Conservation (phyloP, 73 alveolate genomes). For the Blepharisma japonicum region DNA sequence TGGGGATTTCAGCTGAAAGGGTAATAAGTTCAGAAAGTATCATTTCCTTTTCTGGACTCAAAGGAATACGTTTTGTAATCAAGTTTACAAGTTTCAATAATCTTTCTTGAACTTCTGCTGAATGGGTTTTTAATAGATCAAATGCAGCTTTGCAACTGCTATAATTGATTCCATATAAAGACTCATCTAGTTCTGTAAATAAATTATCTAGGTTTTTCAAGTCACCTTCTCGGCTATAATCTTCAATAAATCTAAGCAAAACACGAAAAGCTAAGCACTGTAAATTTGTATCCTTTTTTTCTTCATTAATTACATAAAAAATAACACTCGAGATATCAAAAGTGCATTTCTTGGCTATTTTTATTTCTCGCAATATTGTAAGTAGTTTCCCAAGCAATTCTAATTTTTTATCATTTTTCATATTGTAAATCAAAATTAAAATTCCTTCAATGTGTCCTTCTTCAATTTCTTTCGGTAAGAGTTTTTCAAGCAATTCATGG, state of each 20-base stretch:
- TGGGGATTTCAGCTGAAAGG: not conserved
- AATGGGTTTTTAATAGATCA: no score
- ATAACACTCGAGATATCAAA: not conserved
- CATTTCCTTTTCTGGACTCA: slow-evolving; percentile 5
- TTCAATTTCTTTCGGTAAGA: slow-evolving; percentile 4
- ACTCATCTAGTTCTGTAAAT: no score
- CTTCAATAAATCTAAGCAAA: no score
- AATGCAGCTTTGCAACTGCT: no score
- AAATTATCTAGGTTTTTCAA: no score
- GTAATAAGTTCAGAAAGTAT: not conserved
- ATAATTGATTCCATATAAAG: no score
- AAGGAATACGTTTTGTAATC: not conserved
- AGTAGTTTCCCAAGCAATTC: not conserved
- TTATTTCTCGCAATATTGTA: not conserved
- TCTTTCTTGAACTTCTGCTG: not conserved
- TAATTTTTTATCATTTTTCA: not conserved
- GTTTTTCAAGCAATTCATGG: not conserved
- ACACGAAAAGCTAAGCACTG: no score
- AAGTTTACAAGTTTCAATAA: not conserved
- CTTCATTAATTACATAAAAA: not conserved
- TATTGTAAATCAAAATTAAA: slow-evolving; percentile 1
- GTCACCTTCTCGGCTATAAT: no score
- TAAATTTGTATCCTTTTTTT: not conserved
- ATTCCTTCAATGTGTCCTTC: not conserved
- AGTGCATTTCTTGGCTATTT: not conserved